A percentile compares a stretch with the other conserved stretches of the same genome.
phyloP scores from a whole-genome alignment of 164 flowering plant genomes.

The Chloranthus sessilifolius region DNA sequence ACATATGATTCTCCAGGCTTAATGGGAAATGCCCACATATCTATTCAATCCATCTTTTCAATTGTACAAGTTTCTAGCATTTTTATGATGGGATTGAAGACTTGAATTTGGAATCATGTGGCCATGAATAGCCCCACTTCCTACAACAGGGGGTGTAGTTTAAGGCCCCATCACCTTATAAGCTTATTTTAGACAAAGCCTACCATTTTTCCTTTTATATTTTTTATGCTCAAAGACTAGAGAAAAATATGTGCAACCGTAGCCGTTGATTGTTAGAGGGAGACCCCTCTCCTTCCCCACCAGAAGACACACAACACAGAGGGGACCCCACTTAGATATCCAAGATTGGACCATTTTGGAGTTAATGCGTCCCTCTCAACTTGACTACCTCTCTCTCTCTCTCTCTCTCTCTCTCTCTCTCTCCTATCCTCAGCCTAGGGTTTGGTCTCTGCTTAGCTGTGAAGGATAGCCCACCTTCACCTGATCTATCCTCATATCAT shows the following conservation, averaged over 20 bases:
- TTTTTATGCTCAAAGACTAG: not conserved
- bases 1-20: slow-evolving; percentile 13
- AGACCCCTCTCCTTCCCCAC: too few relatives aligned
- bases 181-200: not conserved
- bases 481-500: too few relatives aligned
- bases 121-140: slow-evolving; percentile 2
- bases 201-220: not conserved
- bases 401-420: too few relatives aligned
- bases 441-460: slow-evolving; percentile 1
- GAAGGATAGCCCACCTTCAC: too few relatives aligned
- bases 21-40: slow-evolving; percentile 13
- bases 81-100: slow-evolving; percentile 5
- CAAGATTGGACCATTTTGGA: slow-evolving; percentile 12
- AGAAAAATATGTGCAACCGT: not conserved
- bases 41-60: slow-evolving; percentile 22
- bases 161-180: slow-evolving; percentile 4
- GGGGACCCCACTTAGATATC: slow-evolving; percentile 9
- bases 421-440: too few relatives aligned
- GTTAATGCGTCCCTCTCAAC: slow-evolving; percentile 8
- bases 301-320: slow-evolving; percentile 2
- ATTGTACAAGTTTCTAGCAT: slow-evolving; percentile 12
- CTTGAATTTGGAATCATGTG: slow-evolving; percentile 17
- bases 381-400: too few relatives aligned
- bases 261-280: not conserved
- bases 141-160: too few relatives aligned